phyloP scores from a whole-genome alignment of 495 filamentous ascomycete species.

The Acidomyces sp. region DNA sequence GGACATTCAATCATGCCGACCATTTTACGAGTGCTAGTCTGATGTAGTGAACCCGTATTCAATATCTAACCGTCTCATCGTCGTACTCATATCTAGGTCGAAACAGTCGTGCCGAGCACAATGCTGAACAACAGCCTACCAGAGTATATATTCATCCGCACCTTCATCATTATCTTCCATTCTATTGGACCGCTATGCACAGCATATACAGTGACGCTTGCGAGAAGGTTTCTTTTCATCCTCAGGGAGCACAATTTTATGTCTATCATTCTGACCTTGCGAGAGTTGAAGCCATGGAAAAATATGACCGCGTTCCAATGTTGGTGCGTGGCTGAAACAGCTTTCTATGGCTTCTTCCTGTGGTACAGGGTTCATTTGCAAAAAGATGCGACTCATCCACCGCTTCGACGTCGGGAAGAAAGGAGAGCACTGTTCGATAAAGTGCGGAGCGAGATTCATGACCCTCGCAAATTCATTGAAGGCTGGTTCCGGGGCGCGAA shows the following conservation, averaged over 20 bases:
- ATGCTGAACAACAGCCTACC: slow-evolving; percentile 17
- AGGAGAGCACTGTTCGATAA: slow-evolving; percentile 40
- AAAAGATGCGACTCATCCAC: slow-evolving; percentile 40
- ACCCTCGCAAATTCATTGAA: slow-evolving; percentile 43
- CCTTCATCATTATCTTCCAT: slow-evolving; percentile 11
- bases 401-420: slow-evolving; percentile 29
- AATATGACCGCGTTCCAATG: neutral
- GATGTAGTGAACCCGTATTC: too few relatives aligned
- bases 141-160: slow-evolving; percentile 13
- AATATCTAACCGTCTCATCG: neutral
- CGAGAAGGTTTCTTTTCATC: neutral
- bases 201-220: slow-evolving; percentile 3
- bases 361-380: slow-evolving; percentile 40
- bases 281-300: neutral
- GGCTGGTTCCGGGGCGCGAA: slow-evolving; percentile 54
- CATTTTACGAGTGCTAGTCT: too few relatives aligned
- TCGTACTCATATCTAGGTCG: neutral
- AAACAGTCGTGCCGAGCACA: neutral
- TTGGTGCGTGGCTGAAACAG: slow-evolving; percentile 31
- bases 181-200: slow-evolving; percentile 11
- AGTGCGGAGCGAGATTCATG: slow-evolving; percentile 41
- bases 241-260: neutral
- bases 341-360: slow-evolving; percentile 44
- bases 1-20: too few relatives aligned
- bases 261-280: neutral